These are phyloP conservation scores for Berkeleyomyces rouxiae DNA, from an alignment of 2,329 filamentous ascomycete genomes.

Conservation along the genomic window DNA sequence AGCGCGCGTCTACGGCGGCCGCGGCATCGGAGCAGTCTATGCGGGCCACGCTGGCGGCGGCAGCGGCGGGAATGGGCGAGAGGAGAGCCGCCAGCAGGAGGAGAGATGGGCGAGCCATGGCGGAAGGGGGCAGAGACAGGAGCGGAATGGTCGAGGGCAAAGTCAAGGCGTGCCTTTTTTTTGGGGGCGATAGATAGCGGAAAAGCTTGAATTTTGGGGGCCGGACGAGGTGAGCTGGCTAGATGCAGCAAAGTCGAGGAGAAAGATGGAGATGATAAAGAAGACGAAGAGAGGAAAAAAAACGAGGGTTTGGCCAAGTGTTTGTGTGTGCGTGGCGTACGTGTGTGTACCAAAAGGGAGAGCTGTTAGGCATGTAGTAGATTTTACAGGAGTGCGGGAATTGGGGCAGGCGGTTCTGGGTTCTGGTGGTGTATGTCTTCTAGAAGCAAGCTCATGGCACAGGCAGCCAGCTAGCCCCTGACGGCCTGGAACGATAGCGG, in stretches of 20 bases:
- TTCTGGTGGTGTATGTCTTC: no score
- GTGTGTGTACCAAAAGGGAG: no score
- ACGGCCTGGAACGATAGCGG: no score
- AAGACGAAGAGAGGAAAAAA: not conserved
- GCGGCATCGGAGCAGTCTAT: conserved; percentile 17
- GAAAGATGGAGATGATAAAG: not conserved
- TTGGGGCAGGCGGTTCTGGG: no score
- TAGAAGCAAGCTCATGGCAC: no score
- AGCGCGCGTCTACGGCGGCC: conserved; percentile 23
- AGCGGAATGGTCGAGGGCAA: not conserved
- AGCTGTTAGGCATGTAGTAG: no score
- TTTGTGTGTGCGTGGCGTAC: no score
- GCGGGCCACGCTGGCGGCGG: conserved; percentile 21
- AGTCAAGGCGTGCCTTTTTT: no score
- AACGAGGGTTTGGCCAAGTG: no score
- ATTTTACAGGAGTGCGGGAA: no score
- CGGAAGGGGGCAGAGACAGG: not conserved
- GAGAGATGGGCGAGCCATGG: conserved; percentile 13
- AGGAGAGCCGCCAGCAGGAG: conserved; percentile 16
- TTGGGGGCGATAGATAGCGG: not conserved
- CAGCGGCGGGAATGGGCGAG: conserved; percentile 22
- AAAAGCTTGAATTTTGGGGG: not conserved
- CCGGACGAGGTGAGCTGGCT: not conserved
- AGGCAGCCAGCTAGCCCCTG: no score
- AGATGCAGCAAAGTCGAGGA: not conserved